Base-by-base conservation (phyloP, 495 filamentous ascomycete species). In the Aspergillus hancockii region DNA sequence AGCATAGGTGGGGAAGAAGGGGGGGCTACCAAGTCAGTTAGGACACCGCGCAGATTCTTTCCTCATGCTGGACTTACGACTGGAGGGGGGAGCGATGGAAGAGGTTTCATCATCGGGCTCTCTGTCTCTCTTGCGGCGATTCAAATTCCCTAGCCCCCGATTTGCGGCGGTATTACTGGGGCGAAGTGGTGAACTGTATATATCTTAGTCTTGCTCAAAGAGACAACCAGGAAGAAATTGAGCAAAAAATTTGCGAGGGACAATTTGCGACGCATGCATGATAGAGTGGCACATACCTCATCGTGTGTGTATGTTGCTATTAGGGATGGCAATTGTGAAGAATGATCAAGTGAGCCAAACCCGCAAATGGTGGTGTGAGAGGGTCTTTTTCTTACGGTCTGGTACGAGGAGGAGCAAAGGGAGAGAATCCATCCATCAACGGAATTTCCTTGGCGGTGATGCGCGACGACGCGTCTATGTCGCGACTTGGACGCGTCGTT, bases 91-190 rank as follows among this genome's bases (percentile, higher is more conserved):
- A 43, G 81, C 83, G 59, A 85, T 81, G 14, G 90, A 88, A 28
- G 90, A 90, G 16, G 84, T 81, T 67, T 87, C 85, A 67, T 93
- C 90, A 65, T 90, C 91, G 41, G 81, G 80, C 61, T 90, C 89
- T 81, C 93, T 88, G 16, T 86, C 84, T 63, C 93, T 85, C 79
- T 97, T 97, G 58, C 91, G 89, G 64, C 82, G 81, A 62, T 79
- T 85, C 55, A 80, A 68, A 68, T 78, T 77, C 38, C 80, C 71
- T 52, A 81, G 62, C 53, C 91, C 91, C 57, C 92, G 87, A 73
- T 97, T 97, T 66, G 89, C 92, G 64, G 92, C 91, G 60, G 90
- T 86, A 81, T 89, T 88, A 75, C 85, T 92, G 55, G 86, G 82
- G 73, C 88, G 89, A 54, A 96, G 84, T 69, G 92, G 92, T 71